Base-by-base conservation (phyloP, 805 yeast species). In the Saturnispora saitoi region DNA sequence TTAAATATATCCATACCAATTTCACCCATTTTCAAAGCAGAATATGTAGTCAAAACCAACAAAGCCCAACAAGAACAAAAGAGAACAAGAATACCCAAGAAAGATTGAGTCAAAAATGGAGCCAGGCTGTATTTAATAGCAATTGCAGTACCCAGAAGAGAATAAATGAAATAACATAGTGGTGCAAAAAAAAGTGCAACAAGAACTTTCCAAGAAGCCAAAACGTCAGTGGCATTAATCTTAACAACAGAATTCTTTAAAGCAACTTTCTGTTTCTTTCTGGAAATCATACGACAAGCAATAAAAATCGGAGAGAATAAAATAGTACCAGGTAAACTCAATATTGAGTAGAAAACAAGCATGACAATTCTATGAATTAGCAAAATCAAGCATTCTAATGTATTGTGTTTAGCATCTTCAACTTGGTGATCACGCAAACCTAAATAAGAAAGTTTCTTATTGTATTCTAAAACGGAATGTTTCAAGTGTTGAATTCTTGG, bases 121-220 rank as follows among this genome's bases (percentile, higher is more conserved):
- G 57, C 42, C 15, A 57, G 17, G 2, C 51, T 28, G 39, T 58
- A 60, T 29, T 49, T 58, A 30, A 51, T 42, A 6, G 57, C 40
- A 4, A 67, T 26, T 29, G 45, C 51, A 11, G 65, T 58, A 12
- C 86, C 82, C 10, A 83, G 52, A 3, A 78, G 57, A 0, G 97
- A 90, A 66, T 93, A 93, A 49, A 82, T 67, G 40, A 81, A 77
- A 68, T 91, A 91, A 32, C 91, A 70, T 17, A 85, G 63, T 0
- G 99, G 99, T 0, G 97, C 93, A 42, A 86, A 68, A 14, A 87
- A 93, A 74, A 91, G 73, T 14, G 93, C 86, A 44, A 91, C 86
- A 50, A 91, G 70, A 26, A 91, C 82, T 65, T 91, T 91, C 99
- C 99, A 91, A 2, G 98, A 88, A 0, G 96, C 98, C 46, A 93